Base-by-base conservation (phyloP, 2,329 filamentous ascomycete genomes). In the Sclerotinia spermophila region DNA sequence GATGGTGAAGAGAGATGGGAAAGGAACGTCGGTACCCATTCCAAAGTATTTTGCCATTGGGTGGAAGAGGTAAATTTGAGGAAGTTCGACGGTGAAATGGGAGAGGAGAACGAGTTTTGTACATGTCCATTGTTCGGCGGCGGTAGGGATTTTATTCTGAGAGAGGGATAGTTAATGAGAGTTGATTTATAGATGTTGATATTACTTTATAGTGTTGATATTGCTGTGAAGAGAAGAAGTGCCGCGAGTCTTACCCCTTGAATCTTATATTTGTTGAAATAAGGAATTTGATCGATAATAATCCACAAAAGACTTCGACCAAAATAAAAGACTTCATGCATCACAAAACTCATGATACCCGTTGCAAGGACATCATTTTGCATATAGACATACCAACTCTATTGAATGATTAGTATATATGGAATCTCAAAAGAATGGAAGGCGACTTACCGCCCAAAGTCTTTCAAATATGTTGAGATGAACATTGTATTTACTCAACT, bases 11-110 rank as follows among this genome's bases (percentile, higher is more conserved):
- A 90, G 78, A 19, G 91, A 85, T 45, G 96, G 96, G 85, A 99
- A 99, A 15, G 95, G 96, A 64, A 97, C 92, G 73, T 89, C 88
- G 75, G 92, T 97, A 71, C 90, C 86, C 82, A 99, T 91, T 78
- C 96, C 96, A 80, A 93, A 94, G 83, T 89, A 97, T 80, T 94
- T 93, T 71, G 95, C 95, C 85, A 97, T 89, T 42, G 96, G 96
- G 85, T 99, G 96, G 87, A 99, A 99, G 78, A 98, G 88, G 95
- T 95, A 98, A 81, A 98, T 98, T 83, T 98, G 96, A 73, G 96
- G 96, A 51, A 99, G 88, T 83, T 99, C 96, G 81, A 97, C 96
- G 75, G 96, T 98, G 83, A 98, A 97, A 82, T 99, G 96, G 81
- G 90, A 94, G 78, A 98, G 85, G 75, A 99, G 91, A 74, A 99